Conservation (phyloP, 176 grass and related monocot species). For the Poa pratensis region DNA sequence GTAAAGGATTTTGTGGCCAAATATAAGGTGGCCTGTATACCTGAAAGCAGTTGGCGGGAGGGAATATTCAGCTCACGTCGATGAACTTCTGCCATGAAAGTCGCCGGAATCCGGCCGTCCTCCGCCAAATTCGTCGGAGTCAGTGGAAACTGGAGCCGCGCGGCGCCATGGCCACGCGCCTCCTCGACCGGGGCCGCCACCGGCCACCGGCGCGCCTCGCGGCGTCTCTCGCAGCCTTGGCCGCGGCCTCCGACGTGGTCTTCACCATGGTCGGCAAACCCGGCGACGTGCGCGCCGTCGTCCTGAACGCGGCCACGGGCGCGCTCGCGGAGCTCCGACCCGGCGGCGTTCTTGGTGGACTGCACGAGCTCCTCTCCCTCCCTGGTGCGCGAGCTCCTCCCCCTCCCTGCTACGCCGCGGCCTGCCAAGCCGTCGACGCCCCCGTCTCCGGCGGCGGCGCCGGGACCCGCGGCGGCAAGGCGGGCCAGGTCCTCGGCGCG, state of each 20-base stretch:
- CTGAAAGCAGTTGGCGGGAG: too few relatives aligned
- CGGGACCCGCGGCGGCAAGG: slow-evolving; percentile 60
- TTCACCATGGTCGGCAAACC: slow-evolving; percentile 89
- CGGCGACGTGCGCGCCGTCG: slow-evolving; percentile 57
- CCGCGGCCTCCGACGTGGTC: slow-evolving; percentile 62
- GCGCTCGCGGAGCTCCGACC: slow-evolving; percentile 44
- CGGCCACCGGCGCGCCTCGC: slow-evolving; percentile 56
- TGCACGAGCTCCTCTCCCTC: slow-evolving; percentile 69
- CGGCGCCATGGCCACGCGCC: too few relatives aligned
- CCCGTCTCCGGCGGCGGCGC: slow-evolving; percentile 77
- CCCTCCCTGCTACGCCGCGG: too few relatives aligned
- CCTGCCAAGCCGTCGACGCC: slow-evolving; percentile 64
- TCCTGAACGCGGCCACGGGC: slow-evolving; percentile 57
- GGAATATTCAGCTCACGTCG: too few relatives aligned
- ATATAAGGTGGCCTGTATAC: too few relatives aligned
- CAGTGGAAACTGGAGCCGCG: too few relatives aligned
- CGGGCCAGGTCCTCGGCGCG: slow-evolving; percentile 37
- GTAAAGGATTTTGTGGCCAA: too few relatives aligned
- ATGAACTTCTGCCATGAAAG: too few relatives aligned
- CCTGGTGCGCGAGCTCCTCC: slow-evolving; percentile 67
- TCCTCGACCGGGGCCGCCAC: too few relatives aligned
- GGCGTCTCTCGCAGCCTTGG: slow-evolving; percentile 54
- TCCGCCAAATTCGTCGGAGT: too few relatives aligned
- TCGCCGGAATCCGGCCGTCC: too few relatives aligned
- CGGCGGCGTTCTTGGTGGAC: slow-evolving; percentile 69